Conservation (phyloP, 2,329 filamentous ascomycete genomes). For the Cercospora sp. region DNA sequence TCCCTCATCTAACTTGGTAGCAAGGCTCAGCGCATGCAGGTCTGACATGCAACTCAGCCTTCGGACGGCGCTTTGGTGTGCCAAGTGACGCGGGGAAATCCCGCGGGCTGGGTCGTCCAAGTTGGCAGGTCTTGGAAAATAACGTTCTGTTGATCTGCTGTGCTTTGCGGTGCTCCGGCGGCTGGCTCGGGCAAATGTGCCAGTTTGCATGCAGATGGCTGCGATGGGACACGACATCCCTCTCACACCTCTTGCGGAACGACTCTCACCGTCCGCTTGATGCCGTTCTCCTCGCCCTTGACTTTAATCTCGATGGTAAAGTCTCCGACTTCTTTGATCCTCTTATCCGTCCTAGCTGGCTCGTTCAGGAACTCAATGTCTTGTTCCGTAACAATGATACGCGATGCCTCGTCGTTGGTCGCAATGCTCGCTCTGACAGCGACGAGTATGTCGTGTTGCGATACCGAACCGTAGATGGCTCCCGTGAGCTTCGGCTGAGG, state of each 20-base stretch:
- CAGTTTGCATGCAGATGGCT: background rate
- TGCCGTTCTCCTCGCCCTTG: slow-evolving; percentile 47
- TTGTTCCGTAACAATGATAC: slow-evolving; percentile 52
- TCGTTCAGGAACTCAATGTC: slow-evolving; percentile 53
- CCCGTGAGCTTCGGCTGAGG: slow-evolving; percentile 26
- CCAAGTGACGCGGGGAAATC: slow-evolving; percentile 10
- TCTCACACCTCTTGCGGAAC: slow-evolving; percentile 38
- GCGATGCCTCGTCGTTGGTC: slow-evolving; percentile 54
- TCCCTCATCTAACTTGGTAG: slow-evolving; percentile 10
- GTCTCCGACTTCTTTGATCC: slow-evolving; percentile 55
- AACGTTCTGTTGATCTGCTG: background rate
- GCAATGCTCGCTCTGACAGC: slow-evolving; percentile 53
- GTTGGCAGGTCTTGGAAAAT: background rate
- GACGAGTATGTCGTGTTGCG: slow-evolving; percentile 53
- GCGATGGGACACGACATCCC: background rate
- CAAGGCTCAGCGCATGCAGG: background rate
- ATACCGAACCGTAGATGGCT: slow-evolving; percentile 57
- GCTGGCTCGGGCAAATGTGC: background rate
- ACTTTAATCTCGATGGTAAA: slow-evolving; percentile 55
- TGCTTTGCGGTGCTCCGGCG: background rate
- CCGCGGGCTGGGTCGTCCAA: slow-evolving; percentile 6
- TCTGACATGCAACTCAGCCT: slow-evolving; percentile 10
- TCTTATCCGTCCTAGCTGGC: slow-evolving; percentile 39
- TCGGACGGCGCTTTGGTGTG: slow-evolving; percentile 2
- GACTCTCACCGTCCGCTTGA: slow-evolving; percentile 48